Base-by-base conservation (phyloP, 148 eudicot genomes). In the Chenopodium formosanum region DNA sequence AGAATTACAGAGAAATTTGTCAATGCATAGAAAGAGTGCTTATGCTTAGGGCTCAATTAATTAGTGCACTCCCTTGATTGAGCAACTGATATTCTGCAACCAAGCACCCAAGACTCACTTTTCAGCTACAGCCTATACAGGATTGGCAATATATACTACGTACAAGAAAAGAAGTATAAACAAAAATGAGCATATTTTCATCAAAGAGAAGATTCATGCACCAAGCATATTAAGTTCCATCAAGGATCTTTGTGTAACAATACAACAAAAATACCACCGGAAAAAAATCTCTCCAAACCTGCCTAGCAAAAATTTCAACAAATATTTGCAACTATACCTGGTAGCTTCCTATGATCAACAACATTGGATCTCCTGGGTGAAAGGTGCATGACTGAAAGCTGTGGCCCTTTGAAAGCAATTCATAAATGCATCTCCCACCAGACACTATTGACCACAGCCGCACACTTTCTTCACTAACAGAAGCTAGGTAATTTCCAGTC, bases 401-500 rank as follows among this genome's bases (percentile, higher is more conserved):
- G 50, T 84, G 80, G 20, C 89, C 90, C 44, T 56, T 78, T 3
- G 89, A 86, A 12, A 73, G 78, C 76, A 87, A 75, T 68, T 86
- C 86, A 75, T 85, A 80, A 11, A 88, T 25, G 86, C 85, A 86
- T 27, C 82, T 82, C 29, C 81, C 85, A 25, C 85, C 89, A 5
- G 76, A 74, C 19, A 17, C 29, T 32, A 73, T 11, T 13, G 91
- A 85, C 93, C 93, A 91, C n/a, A 91, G 63, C 11, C 86, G 79
- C 62, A 84, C 87, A 75, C 83, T 79, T 50, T 89, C 93, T 70
- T 87, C 84, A 46, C 93, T 85, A 8, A 87, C 89, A 8, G 91
- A 83, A 22, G 84, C 93, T 23, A 91, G 62, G 77, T 84, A 85
- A 62, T 78, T 80, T 32, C 93, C 93, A 62, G 79, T 86, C 22